A percentile compares a stretch with the other conserved stretches of the same genome.
These are phyloP conservation scores for Malassezia sp. DNA, from an alignment of 1,284 basidiomycete genomes.

Conservation along the genomic window DNA sequence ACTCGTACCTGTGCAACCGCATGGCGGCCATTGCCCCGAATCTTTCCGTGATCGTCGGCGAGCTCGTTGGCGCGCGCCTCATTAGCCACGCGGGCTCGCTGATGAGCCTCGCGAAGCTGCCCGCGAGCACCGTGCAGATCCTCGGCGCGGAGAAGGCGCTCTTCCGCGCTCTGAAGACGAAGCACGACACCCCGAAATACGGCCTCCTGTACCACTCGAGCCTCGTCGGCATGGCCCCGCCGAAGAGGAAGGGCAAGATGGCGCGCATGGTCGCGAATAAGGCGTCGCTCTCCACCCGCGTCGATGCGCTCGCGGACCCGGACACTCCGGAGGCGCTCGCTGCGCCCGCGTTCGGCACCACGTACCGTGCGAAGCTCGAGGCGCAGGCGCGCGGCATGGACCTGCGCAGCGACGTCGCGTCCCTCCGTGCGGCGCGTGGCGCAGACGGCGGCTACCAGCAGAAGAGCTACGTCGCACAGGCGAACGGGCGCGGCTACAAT, in stretches of 20 bases:
- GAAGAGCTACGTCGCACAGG: slow-evolving; percentile 36
- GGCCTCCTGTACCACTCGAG: slow-evolving; percentile 85
- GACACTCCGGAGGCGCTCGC: slow-evolving; percentile 78
- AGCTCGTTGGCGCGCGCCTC: slow-evolving; percentile 86
- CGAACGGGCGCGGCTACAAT: slow-evolving; percentile 36
- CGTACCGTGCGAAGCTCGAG: slow-evolving; percentile 88
- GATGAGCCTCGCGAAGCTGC: slow-evolving; percentile 86
- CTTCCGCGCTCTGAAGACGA: slow-evolving; percentile 95
- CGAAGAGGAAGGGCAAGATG: slow-evolving; percentile 99
- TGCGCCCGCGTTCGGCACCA: slow-evolving; percentile 69
- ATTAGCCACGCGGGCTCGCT: slow-evolving; percentile 95
- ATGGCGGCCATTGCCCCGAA: slow-evolving; percentile 97
- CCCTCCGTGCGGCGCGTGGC: slow-evolving; percentile 25
- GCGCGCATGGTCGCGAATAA: slow-evolving; percentile 93
- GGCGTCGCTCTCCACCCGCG: slow-evolving; percentile 86
- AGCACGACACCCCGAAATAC: slow-evolving; percentile 97
- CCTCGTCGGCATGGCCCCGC: slow-evolving; percentile 87
- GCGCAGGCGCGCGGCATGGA: slow-evolving; percentile 81
- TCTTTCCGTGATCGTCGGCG: slow-evolving; percentile 85
- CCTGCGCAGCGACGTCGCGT: slow-evolving; percentile 25
- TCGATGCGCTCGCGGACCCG: slow-evolving; percentile 84
- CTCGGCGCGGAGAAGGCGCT: slow-evolving; percentile 96
- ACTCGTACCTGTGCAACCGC: slow-evolving; percentile 87
- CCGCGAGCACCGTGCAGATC: slow-evolving; percentile 94
- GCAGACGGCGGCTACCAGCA: slow-evolving; percentile 39